Conservation (phyloP, 2,329 filamentous ascomycete genomes). For the Thielaviopsis populi region DNA sequence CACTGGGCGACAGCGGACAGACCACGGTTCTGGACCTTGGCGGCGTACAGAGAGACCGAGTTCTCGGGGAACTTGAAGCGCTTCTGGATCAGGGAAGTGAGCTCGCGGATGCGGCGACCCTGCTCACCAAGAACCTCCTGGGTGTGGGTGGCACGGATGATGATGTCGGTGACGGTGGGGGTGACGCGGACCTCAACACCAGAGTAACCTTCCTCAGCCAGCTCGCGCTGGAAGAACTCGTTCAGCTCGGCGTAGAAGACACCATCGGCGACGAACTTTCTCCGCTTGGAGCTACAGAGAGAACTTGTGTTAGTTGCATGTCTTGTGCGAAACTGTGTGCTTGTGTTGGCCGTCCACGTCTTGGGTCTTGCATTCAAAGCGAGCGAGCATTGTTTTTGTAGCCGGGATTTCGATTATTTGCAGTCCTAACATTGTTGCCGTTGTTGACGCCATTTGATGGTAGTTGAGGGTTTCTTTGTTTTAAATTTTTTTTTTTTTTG, state of each 20-base stretch:
- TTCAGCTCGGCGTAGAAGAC: conserved; percentile 99
- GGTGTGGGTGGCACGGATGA: conserved; percentile 99
- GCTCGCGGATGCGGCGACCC: conserved; percentile 98
- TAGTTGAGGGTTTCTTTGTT: background rate
- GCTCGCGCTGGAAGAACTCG: conserved; percentile 99
- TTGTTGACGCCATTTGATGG: background rate
- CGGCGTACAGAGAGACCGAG: conserved; percentile 98
- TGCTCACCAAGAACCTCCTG: conserved; percentile 99
- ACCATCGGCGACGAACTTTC: conserved; percentile 94
- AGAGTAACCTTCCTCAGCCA: conserved; percentile 99
- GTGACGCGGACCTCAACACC: conserved; percentile 99
- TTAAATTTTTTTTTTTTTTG: no score
- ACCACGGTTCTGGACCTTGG: conserved; percentile 99
- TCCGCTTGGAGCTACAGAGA: conserved; percentile 61
- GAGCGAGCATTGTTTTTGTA: background rate
- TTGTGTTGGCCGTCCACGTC: background rate
- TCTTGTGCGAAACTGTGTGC: background rate
- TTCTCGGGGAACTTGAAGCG: conserved; percentile 99
- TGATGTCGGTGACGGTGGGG: conserved; percentile 99
- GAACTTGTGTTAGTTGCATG: conserved; percentile 13
- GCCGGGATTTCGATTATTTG: background rate
- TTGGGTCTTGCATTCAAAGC: background rate
- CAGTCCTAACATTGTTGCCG: background rate
- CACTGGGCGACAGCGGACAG: conserved; percentile 99
- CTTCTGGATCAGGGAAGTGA: conserved; percentile 99